Evolutionary conservation across 2,329 filamentous ascomycete species (phyloP).

Genomic region (Cordyceps militaris): DNA sequence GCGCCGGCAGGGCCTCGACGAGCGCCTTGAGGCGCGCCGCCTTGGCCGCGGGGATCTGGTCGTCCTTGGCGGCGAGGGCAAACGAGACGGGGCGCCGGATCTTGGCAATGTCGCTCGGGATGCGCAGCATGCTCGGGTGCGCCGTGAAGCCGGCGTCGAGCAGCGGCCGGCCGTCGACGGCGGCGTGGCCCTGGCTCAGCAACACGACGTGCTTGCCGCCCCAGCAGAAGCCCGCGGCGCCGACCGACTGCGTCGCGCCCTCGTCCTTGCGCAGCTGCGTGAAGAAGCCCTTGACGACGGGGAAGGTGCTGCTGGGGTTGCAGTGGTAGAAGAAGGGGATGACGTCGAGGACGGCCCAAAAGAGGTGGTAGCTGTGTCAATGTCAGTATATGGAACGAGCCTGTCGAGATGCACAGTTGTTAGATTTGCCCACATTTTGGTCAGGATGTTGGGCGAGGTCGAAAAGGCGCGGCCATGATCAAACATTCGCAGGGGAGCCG

Average conservation of each 20-base stretch:
- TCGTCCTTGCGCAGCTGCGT: slow-evolving; percentile 28
- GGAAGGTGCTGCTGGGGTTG: slow-evolving; percentile 24
- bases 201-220: slow-evolving; percentile 48
- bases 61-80: slow-evolving; percentile 39
- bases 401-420: too few relatives aligned
- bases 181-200: slow-evolving; percentile 34
- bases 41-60: slow-evolving; percentile 27
- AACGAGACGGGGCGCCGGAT: slow-evolving; percentile 38
- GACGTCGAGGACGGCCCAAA: slow-evolving; percentile 20
- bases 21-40: slow-evolving; percentile 28
- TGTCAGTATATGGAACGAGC: neutral
- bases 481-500: slow-evolving; percentile 26
- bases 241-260: slow-evolving; percentile 31
- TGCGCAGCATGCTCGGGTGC: slow-evolving; percentile 42
- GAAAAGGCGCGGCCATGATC: slow-evolving; percentile 22
- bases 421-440: slow-evolving; percentile 25
- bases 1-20: slow-evolving; percentile 28
- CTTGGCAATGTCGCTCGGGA: slow-evolving; percentile 42
- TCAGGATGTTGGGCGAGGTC: slow-evolving; percentile 17
- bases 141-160: slow-evolving; percentile 46
- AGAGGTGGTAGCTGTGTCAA: slow-evolving; percentile 20
- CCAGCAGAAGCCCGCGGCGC: slow-evolving; percentile 56
- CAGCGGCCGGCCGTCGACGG: slow-evolving; percentile 30
- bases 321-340: slow-evolving; percentile 29
- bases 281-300: slow-evolving; percentile 31